Evolutionary conservation across 352 stramenopile species (phyloP), one percentile per base, ranked within the genome.

Genomic region (Pilasporangium apinafurcum): DNA sequence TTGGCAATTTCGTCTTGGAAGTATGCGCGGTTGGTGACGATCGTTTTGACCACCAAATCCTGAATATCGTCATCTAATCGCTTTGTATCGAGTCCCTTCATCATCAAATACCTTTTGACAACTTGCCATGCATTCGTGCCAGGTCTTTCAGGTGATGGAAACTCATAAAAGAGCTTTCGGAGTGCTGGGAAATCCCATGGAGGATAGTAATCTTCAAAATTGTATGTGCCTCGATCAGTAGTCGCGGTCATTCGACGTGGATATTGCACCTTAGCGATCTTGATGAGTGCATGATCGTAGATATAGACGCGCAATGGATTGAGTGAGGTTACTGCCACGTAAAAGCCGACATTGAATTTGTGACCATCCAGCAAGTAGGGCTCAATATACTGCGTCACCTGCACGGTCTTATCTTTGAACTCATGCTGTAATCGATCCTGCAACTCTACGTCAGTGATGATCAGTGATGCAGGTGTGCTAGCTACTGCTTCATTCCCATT

Each of bases 271-370:
- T 84, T 88, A 17, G 75, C 71, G 37, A 95, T 79, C 47, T 82
- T 71, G 45, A 94, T 72, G 22, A 74, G 36, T 6, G 78, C 72
- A 45, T 93, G 67, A 44, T 68, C 59, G 49, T 91, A 92, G 38
- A 89, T 64, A 44, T 95, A 95, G 13, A 95, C 63, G 1, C 79
- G 78, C 17, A 96, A 64, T 6, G 86, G 86, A 30, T 96, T 66
- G 1, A 91, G 48, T 29, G 74, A 95, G 14, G 82, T 90, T 20
- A 96, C 60, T 5, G 66, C 60, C 17, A 95, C 86, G 55, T 95
- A 96, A 49, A 95, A 86, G 2, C 86, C 76, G 26, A 94, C 76
- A 37, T 82, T 70, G 51, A 94, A 95, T 56, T 95, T 95, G 68
- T 90, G 73, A 33, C 73, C 81, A 38, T 94, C 83, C 18, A 96